Base-by-base conservation (phyloP, 345 rosid species). In the Salix dunnii region DNA sequence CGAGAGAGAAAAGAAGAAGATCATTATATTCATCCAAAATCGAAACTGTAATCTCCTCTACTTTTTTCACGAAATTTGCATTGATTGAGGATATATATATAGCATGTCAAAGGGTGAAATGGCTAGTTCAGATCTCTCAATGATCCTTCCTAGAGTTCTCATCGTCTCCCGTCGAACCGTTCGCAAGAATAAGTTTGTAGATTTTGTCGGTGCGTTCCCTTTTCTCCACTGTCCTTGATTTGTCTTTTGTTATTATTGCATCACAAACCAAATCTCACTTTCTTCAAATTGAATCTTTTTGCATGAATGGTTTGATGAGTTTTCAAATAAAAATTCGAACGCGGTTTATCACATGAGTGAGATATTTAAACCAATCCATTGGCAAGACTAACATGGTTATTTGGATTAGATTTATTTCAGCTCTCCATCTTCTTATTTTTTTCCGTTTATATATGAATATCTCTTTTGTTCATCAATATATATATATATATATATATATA, bases 101-200 rank as follows among this genome's bases (percentile, higher is more conserved):
- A 62, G 17, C 12, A 23, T n/a, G 7, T 68, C 75, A 21, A 25
- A 7, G 55, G 25, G 23, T 20, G 55, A 67, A 28, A 72, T 78
- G 81, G 49, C 81, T 28, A 28, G 67, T 71, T 81, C 85, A 25
- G 92, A 83, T 80, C 94, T 91, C 71, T 88, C 97, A 16, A 81
- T 71, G 66, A 78, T 88, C 81, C 97, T 91, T 70, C 97, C 98
- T 38, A 91, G 98, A 5, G 97, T 91, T 53, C 90, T 93, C 60
- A 88, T 93, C 61, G 98, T 93, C 83, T 93, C 98, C 58, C 79
- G 98, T 65, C 94, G 97, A 55, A 85, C 84, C 30, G 87, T 94
- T 79, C 92, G 97, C 82, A 91, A 90, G 85, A 94, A 94, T 80
- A 94, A 94, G 74, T 92, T 90, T 70, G 98, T 91, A 12, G 96